Base-by-base conservation (phyloP, 1,284 basidiomycete species). In the Microbotryomycetes sp. region DNA sequence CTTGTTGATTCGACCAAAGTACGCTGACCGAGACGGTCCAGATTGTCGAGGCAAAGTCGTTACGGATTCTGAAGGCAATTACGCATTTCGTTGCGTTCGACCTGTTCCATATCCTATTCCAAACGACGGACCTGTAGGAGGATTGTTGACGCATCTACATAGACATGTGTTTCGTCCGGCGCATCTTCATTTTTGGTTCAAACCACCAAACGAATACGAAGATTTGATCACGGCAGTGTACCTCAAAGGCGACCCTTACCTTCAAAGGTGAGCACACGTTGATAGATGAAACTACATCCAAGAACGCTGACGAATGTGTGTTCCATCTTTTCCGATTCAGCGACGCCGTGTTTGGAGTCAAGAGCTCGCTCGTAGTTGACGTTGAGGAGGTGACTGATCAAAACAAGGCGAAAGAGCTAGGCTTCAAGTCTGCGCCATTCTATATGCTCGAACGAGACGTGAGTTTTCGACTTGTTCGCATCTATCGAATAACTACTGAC, bases 61-160 rank as follows among this genome's bases (percentile, higher is more conserved):
- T 26, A 80, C 85, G 3, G 81, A 80, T 59, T 77, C 80, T 46
- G 82, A 90, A 58, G 89, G 89, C 12, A 78, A 76, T 49, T 91
- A 83, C 72, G 80, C 80, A 9, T 92, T 85, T 76, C 82, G 89
- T 42, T 87, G 86, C 26, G 80, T 92, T 16, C 83, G 88, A 70
- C 89, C 89, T 0, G 80, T 84, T 0, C 76, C 86, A 16, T 92
- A 92, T 74, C 83, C 88, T n/a, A 85, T 89, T 65, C 88, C 88
- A 0, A 83, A 81, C 54, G 89, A 92, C 66, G 89, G 89, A 0
- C 84, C 89, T 0, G 86, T 89, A 6, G 87, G 86, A 1, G 79
- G 80, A 30, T 71, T 91, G 62, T 75, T 91, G 26, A 62, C 78
- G 3, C 74, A 73, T 0, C 78, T 89, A 9, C 80, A 81, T 30